These are phyloP conservation scores for Hemileia vastatrix DNA, from an alignment of 1,284 basidiomycete species.

Conservation along the genomic window DNA sequence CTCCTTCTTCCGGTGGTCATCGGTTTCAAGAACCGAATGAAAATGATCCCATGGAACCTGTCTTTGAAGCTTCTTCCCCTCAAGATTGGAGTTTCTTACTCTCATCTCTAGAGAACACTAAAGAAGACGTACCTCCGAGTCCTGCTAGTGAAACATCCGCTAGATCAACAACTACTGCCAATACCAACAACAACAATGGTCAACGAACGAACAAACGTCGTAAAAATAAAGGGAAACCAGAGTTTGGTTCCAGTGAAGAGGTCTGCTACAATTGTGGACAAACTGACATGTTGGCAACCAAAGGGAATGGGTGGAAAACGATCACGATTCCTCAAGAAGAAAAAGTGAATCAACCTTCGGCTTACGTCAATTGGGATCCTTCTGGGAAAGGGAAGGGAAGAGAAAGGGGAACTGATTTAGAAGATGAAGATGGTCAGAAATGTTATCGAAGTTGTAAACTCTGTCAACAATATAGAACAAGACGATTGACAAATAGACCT, in stretches of 20 bases:
- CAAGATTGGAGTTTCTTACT: neutral
- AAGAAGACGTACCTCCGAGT: neutral
- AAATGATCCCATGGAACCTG: neutral
- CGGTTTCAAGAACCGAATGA: neutral
- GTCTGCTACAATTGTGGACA: neutral
- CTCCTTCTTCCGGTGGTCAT: neutral
- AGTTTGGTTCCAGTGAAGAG: neutral
- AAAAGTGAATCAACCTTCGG: no score
- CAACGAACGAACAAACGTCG: neutral
- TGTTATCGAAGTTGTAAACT: no score
- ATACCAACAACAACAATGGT: neutral
- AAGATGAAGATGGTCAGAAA: no score
- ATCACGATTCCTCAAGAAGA: no score
- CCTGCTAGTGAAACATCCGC: neutral
- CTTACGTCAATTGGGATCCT: no score
- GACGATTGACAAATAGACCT: no score
- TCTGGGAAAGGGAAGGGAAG: no score
- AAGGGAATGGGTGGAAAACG: no score
- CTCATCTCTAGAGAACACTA: neutral
- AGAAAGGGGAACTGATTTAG: no score
- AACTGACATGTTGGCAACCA: no score
- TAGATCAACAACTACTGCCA: neutral
- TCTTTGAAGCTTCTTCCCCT: neutral
- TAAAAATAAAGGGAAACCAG: no score
- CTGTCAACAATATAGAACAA: no score